Base-by-base conservation (phyloP, 2,329 filamentous ascomycete species). In the Aspergillus sp. region DNA sequence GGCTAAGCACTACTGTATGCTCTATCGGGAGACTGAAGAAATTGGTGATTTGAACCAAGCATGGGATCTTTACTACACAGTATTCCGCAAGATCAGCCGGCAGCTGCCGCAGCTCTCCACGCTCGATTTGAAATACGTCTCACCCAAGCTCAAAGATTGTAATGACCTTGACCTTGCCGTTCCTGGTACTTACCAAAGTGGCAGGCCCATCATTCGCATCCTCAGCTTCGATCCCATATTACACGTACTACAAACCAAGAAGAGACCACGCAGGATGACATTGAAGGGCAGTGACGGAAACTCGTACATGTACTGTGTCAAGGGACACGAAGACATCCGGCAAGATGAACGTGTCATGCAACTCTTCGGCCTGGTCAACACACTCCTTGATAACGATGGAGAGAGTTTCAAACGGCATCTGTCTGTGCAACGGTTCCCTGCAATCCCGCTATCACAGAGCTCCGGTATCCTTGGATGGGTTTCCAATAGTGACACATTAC, bases 341-440 rank as follows among this genome's bases (percentile, higher is more conserved):
- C 95, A 99, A 77, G 95, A 99, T 72, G 95, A 99, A 78, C 89
- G 96, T 78, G 95, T 99, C 68, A 99, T 99, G 96, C 95, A 99
- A 78, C 85, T 99, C 38, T 99, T 99, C 73, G 95, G 95, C 42
- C 86, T 99, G 13, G 95, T 94, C 80, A 99, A 99, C 76, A 99
- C 96, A 0, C 85, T 99, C 1, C 86, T 99, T 44, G 85, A 91
- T 49, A 94, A 94, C 71, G 96, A 99, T 73, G 91, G 92, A 3
- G 96, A 99, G 78, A 95, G 90, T 69, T 96, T 96, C 78, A 99
- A 99, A 82, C 88, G 95, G 8, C 95, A 99, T 77, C 86, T 99
- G 65, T 96, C 92, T 69, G 98, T 99, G 65, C 93, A 98, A 75
- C 87, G 91, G 65, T 99, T 96, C 78, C 91, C 95, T 2, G 93